These are phyloP conservation scores for Viola odorata DNA, from an alignment of 345 rosid species.

Conservation along the genomic window DNA sequence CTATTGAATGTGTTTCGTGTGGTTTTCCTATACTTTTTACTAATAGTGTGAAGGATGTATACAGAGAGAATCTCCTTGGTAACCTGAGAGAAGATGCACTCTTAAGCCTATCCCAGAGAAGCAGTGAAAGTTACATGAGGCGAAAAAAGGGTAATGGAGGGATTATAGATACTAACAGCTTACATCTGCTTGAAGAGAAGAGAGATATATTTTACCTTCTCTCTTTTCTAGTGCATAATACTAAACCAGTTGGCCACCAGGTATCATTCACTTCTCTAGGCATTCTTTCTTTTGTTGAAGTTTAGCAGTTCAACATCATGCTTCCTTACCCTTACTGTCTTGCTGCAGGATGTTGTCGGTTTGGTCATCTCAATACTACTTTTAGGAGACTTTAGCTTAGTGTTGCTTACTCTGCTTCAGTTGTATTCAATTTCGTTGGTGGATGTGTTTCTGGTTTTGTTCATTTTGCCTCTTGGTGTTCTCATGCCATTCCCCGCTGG, in stretches of 20 bases:
- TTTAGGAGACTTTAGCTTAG: slow-evolving; percentile 98
- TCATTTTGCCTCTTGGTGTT: slow-evolving; percentile 84
- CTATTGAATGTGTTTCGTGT: slow-evolving; percentile 10
- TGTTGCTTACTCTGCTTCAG: slow-evolving; percentile 93
- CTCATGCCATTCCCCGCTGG: slow-evolving; percentile 98
- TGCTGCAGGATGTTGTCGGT: slow-evolving; percentile 94
- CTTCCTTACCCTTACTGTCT: slow-evolving; percentile 1
- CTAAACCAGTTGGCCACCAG: slow-evolving; percentile 99
- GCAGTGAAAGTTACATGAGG: slow-evolving; percentile 37
- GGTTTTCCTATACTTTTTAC: slow-evolving; percentile 19
- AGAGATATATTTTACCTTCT: slow-evolving; percentile 76
- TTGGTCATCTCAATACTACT: slow-evolving; percentile 93
- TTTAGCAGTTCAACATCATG: background rate
- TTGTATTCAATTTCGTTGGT: slow-evolving; percentile 85
- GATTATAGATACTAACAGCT: slow-evolving; percentile 61
- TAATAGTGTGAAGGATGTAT: slow-evolving; percentile 34
- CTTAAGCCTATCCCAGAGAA: slow-evolving; percentile 38
- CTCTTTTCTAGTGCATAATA: slow-evolving; percentile 86
- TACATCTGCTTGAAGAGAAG: slow-evolving; percentile 76
- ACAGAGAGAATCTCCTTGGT: slow-evolving; percentile 34
- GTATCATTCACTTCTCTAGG: slow-evolving; percentile 22
- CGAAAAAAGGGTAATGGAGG: slow-evolving; percentile 56
- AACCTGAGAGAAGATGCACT: slow-evolving; percentile 39
- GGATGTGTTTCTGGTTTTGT: slow-evolving; percentile 76
- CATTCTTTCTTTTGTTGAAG: background rate